A percentile compares a stretch with the other conserved stretches of the same genome.
Evolutionary conservation across 2,329 filamentous ascomycete species (phyloP).

Genomic region (Exophiala phaeomuriformis): DNA sequence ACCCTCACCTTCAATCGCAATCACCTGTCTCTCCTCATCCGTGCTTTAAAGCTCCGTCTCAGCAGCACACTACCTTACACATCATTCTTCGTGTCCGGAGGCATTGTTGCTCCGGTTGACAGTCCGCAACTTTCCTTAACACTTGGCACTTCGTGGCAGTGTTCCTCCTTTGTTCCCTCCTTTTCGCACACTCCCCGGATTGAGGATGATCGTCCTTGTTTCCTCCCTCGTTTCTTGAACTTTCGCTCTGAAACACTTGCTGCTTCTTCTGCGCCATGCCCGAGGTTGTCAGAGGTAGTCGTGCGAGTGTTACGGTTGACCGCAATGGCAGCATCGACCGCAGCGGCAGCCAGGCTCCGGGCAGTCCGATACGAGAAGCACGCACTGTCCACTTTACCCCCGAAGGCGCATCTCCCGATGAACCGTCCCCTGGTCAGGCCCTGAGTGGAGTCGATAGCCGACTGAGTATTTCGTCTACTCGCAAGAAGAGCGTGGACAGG

Average conservation of each 20-base stretch:
- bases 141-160: background rate
- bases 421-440: conserved; percentile 7
- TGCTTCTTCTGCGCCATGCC: conserved; percentile 18
- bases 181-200: background rate
- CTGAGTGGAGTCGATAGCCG: conserved; percentile 5
- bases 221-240: background rate
- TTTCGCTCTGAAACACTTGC: background rate
- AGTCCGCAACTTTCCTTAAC: background rate
- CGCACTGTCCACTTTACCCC: conserved; percentile 19
- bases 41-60: no score
- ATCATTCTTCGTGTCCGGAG: no score
- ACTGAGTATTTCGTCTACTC: conserved; percentile 15
- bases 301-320: conserved; percentile 18
- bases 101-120: background rate
- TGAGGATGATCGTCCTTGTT: background rate
- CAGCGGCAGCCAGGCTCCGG: conserved; percentile 1
- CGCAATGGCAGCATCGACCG: conserved; percentile 7
- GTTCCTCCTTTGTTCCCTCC: background rate
- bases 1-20: no score
- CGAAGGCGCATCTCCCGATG: conserved; percentile 7
- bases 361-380: conserved; percentile 9
- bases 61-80: no score
- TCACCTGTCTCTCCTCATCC: no score
- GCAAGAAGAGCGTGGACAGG: conserved; percentile 15
- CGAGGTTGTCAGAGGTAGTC: conserved; percentile 25